phyloP scores from a whole-genome alignment of 352 stramenopile genomes.

The Peronosclerospora sorghi region DNA sequence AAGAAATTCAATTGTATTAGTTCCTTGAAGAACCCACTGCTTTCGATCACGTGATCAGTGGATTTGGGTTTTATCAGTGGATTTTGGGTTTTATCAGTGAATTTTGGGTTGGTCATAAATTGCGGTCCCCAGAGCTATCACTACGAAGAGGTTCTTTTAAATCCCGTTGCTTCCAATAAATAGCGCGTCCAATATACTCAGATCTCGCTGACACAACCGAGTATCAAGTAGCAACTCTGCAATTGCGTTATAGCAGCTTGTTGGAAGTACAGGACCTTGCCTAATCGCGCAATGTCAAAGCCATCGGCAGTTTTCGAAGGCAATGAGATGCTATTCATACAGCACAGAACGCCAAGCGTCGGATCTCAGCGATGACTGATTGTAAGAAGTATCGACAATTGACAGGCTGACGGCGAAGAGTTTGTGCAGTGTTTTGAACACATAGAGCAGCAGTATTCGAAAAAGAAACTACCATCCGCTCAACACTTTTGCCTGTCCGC shows the following conservation, averaged over 20 bases:
- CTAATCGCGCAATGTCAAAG: constrained; percentile 10
- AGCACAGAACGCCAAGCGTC: neutral
- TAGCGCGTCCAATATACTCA: constrained; percentile 13
- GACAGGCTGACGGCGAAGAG: constrained; percentile 28
- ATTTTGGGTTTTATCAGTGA: no score
- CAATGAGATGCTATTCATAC: constrained; percentile 18
- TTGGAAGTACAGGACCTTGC: constrained; percentile 26
- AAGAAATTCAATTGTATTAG: no score
- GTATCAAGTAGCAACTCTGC: constrained; percentile 5
- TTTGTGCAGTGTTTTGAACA: constrained; percentile 36
- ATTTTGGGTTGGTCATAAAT: no score
- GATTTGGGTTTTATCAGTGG: no score
- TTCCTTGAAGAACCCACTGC: no score
- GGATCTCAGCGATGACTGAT: neutral
- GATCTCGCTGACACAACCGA: constrained; percentile 14
- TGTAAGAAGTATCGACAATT: neutral
- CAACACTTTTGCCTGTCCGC: no score
- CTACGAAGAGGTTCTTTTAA: no score
- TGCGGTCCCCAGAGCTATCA: no score
- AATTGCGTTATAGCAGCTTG: constrained; percentile 23
- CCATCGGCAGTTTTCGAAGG: constrained; percentile 21
- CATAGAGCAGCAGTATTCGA: constrained; percentile 31
- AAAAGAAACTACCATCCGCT: no score
- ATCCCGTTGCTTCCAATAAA: constrained; percentile 5
- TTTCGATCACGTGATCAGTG: no score